A percentile compares a stretch with the other conserved stretches of the same genome.
These are phyloP conservation scores for Emydomyces testavorans DNA, from an alignment of 2,329 filamentous ascomycete species.

Conservation along the genomic window DNA sequence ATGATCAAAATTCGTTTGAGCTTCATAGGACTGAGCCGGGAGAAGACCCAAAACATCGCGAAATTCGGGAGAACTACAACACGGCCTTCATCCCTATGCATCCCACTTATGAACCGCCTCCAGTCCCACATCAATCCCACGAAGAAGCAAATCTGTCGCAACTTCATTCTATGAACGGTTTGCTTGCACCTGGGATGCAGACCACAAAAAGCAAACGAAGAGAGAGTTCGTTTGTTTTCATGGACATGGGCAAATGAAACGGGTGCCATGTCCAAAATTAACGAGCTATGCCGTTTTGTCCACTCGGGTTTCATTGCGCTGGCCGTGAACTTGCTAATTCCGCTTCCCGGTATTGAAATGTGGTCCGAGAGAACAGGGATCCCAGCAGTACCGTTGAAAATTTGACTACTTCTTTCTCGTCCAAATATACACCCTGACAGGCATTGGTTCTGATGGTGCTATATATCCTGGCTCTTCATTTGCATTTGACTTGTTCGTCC, in stretches of 20 bases:
- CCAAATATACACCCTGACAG: too few relatives aligned
- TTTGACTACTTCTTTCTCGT: not conserved
- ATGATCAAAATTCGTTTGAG: conserved; percentile 46
- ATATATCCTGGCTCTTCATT: too few relatives aligned
- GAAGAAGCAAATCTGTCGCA: conserved; percentile 19
- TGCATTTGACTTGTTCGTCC: not conserved
- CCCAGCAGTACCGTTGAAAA: not conserved
- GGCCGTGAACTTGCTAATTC: not conserved
- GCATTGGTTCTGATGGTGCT: too few relatives aligned
- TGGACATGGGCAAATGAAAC: conserved; percentile 29
- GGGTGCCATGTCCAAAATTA: not conserved
- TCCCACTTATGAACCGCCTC: conserved; percentile 37
- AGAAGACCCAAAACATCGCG: conserved; percentile 19
- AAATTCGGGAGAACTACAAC: conserved; percentile 31
- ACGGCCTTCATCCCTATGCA: conserved; percentile 42
- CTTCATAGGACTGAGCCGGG: conserved; percentile 13
- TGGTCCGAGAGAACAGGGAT: too few relatives aligned
- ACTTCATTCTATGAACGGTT: conserved; percentile 30
- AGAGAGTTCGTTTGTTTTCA: conserved; percentile 40
- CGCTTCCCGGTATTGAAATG: too few relatives aligned
- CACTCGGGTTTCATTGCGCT: not conserved
- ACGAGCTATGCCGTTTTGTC: not conserved
- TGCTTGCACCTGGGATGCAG: conserved; percentile 28
- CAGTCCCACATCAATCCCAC: conserved; percentile 17
- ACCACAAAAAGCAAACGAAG: conserved; percentile 36